Evolutionary conservation across 768 basidiomycete genomes (phyloP).

Genomic region (Russula sp.): DNA sequence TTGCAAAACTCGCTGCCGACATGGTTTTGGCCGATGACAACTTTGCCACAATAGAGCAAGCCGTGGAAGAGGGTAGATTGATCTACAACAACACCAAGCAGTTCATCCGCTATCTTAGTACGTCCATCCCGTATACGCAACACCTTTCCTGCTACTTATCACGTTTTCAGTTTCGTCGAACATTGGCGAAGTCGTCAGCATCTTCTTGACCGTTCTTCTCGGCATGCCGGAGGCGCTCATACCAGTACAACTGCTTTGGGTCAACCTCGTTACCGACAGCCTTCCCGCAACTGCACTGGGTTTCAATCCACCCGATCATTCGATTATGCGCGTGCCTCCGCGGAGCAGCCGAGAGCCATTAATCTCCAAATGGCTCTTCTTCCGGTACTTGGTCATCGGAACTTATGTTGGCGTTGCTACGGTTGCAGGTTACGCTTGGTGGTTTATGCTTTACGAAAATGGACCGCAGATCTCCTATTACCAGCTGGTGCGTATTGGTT

Average conservation of each 20-base stretch:
- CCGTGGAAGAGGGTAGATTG: conserved; percentile 94
- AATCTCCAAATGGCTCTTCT: conserved; percentile 89
- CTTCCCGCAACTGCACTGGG: conserved; percentile 95
- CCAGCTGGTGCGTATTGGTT: conserved; percentile 65
- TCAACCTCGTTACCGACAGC: conserved; percentile 96
- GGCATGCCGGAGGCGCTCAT: conserved; percentile 99
- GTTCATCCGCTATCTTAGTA: conserved; percentile 97
- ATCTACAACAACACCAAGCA: conserved; percentile 99
- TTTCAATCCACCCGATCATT: conserved; percentile 95
- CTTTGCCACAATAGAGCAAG: conserved; percentile 94
- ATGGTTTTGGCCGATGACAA: conserved; percentile 98
- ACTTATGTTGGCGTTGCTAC: conserved; percentile 92
- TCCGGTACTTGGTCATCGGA: conserved; percentile 92
- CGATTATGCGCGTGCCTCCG: conserved; percentile 94
- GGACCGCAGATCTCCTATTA: conserved; percentile 93
- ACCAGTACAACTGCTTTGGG: conserved; percentile 96
- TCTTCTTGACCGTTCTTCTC: conserved; percentile 93
- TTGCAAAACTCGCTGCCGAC: conserved; percentile 95
- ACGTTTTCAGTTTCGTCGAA: conserved; percentile 72
- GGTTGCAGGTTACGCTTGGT: conserved; percentile 98
- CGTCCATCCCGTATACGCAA: conserved; percentile 29
- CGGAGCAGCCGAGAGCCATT: conserved; percentile 87
- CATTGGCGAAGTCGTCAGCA: conserved; percentile 95
- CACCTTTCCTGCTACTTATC: background rate
- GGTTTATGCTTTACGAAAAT: conserved; percentile 88